A percentile compares a stretch with the other conserved stretches of the same genome.
These are phyloP conservation scores for Chondrus crispus DNA, from an alignment of 23 red algal species.

Conservation along the genomic window DNA sequence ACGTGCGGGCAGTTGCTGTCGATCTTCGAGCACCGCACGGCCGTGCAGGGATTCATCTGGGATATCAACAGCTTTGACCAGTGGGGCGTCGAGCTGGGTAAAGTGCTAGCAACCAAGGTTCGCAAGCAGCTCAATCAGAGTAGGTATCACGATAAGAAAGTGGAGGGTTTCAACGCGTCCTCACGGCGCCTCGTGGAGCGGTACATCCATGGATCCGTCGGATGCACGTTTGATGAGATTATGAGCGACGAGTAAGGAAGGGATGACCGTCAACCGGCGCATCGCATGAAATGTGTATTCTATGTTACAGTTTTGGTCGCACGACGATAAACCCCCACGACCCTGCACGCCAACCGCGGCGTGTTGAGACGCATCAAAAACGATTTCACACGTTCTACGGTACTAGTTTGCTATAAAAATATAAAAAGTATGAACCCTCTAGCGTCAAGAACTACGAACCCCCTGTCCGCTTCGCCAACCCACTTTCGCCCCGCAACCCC, in stretches of 20 bases:
- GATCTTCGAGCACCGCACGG: constrained; percentile 96
- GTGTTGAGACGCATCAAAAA: too few relatives aligned
- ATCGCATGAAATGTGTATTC: too few relatives aligned
- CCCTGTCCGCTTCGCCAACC: too few relatives aligned
- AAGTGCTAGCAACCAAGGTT: constrained; percentile 92
- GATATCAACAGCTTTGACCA: constrained; percentile 99
- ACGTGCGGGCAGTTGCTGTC: constrained; percentile 86
- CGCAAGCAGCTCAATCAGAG: constrained; percentile 79
- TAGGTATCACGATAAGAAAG: constrained; percentile 64
- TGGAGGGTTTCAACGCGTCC: constrained; percentile 81
- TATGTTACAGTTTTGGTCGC: too few relatives aligned
- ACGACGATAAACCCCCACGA: too few relatives aligned
- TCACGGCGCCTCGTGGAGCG: constrained; percentile 68
- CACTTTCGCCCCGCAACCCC: too few relatives aligned
- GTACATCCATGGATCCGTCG: constrained; percentile 77
- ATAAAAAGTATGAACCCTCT: too few relatives aligned
- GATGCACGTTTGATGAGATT: constrained; percentile 76
- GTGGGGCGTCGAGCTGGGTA: constrained; percentile 97
- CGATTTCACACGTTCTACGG: too few relatives aligned
- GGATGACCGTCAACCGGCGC: too few relatives aligned
- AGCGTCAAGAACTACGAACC: too few relatives aligned
- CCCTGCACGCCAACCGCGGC: too few relatives aligned
- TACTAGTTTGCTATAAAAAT: too few relatives aligned
- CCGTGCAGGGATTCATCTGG: constrained; percentile 97
- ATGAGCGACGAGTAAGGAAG: constrained; percentile 61